phyloP scores from a whole-genome alignment of 768 basidiomycete genomes.

The Strobilomyces confusus region DNA sequence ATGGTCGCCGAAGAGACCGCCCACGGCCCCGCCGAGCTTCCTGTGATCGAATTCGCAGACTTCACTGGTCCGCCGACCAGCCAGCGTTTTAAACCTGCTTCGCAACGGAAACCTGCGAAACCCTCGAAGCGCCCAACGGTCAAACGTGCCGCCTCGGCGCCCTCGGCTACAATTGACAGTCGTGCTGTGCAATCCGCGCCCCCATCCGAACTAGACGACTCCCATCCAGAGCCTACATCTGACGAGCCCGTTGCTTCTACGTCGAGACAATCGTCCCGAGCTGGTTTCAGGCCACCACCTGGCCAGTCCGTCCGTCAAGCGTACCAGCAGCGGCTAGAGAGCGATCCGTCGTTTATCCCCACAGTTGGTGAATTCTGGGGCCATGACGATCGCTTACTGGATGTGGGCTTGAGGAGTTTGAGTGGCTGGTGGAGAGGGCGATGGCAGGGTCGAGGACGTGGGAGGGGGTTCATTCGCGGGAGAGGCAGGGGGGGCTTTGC shows the following conservation, averaged over 20 bases:
- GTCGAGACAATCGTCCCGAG: constrained; percentile 32
- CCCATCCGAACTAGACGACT: constrained; percentile 15
- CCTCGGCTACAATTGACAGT: constrained; percentile 30
- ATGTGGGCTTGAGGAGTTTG: constrained; percentile 75
- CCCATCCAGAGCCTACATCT: constrained; percentile 16
- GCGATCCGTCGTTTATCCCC: constrained; percentile 86
- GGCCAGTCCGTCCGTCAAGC: constrained; percentile 75
- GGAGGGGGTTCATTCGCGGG: constrained; percentile 54
- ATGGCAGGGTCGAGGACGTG: constrained; percentile 68
- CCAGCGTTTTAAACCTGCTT: constrained; percentile 31
- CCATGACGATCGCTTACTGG: constrained; percentile 86
- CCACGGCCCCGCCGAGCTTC: constrained; percentile 64
- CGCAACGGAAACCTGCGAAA: constrained; percentile 43
- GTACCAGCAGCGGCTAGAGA: constrained; percentile 77
- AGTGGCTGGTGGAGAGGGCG: constrained; percentile 87
- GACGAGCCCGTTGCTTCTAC: constrained; percentile 39
- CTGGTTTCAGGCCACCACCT: constrained; percentile 33
- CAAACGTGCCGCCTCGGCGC: constrained; percentile 33
- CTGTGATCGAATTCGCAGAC: constrained; percentile 79
- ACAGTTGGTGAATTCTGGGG: constrained; percentile 93
- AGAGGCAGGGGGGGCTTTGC: constrained; percentile 50
- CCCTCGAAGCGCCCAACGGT: constrained; percentile 34
- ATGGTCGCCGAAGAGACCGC: constrained; percentile 73
- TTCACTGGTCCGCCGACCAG: constrained; percentile 33
- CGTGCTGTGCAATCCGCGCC: constrained; percentile 11